These are phyloP conservation scores for Nasturtium officinale DNA, from an alignment of 345 rosid species.

Conservation along the genomic window DNA sequence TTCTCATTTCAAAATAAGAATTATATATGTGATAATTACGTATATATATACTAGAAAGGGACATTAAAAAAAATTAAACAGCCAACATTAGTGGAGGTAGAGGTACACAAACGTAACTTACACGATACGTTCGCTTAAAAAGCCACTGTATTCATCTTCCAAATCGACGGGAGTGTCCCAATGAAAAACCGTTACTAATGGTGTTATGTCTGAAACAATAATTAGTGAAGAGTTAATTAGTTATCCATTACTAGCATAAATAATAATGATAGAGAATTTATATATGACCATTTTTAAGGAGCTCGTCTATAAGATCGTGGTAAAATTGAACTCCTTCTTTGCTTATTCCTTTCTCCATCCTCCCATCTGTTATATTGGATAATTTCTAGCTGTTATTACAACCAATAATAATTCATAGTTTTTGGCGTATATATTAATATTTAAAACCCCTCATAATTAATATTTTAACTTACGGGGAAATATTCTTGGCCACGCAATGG, in stretches of 20 bases:
- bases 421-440: no score
- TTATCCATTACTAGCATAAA: background rate
- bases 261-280: background rate
- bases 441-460: no score
- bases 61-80: no score
- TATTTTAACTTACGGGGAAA: conserved; percentile 46
- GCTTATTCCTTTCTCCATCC: conserved; percentile 45
- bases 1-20: background rate
- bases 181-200: conserved; percentile 58
- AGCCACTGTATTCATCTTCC: conserved; percentile 57
- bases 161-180: conserved; percentile 56
- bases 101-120: conserved; percentile 28
- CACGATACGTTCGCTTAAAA: conserved; percentile 49
- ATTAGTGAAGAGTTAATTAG: conserved; percentile 14
- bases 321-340: conserved; percentile 47
- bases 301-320: conserved; percentile 55
- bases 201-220: conserved; percentile 44
- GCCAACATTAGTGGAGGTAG: background rate
- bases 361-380: conserved; percentile 33
- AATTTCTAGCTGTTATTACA: background rate
- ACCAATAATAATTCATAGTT: background rate
- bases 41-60: background rate
- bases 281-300: conserved; percentile 45
- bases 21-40: no score
- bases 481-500: conserved; percentile 52